Evolutionary conservation across 176 grass and related monocot genomes (phyloP).

Genomic region (Bromus sterilis): DNA sequence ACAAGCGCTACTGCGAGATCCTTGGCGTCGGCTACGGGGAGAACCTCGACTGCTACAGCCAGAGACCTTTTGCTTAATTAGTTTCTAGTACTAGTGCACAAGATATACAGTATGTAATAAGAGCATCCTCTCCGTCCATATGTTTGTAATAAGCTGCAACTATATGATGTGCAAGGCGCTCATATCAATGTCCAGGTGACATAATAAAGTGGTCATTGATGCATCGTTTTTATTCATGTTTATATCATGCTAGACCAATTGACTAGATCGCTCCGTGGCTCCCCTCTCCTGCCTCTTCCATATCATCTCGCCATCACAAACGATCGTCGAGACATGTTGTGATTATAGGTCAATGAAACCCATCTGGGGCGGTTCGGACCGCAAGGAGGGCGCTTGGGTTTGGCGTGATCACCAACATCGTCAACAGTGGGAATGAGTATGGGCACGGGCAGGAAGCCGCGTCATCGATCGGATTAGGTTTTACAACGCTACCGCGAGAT

Average conservation of each 20-base stretch:
- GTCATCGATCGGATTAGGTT: slow-evolving; percentile 15
- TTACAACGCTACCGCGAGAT: slow-evolving; percentile 46
- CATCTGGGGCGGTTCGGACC: not conserved
- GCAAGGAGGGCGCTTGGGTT: slow-evolving; percentile 17
- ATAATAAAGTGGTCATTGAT: too few relatives aligned
- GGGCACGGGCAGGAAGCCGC: not conserved
- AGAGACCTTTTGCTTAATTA: not conserved
- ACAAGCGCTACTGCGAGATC: slow-evolving; percentile 44
- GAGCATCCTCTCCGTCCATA: not conserved
- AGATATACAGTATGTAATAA: not conserved
- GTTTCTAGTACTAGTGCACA: too few relatives aligned
- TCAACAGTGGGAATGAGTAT: slow-evolving; percentile 49
- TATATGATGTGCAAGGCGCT: too few relatives aligned
- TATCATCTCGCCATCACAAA: too few relatives aligned
- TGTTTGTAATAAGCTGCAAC: not conserved
- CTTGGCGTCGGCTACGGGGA: slow-evolving; percentile 11
- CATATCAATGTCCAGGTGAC: too few relatives aligned
- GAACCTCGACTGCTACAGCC: slow-evolving; percentile 17
- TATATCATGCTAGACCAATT: too few relatives aligned
- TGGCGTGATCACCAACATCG: slow-evolving; percentile 45
- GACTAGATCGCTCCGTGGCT: too few relatives aligned
- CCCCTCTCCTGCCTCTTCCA: too few relatives aligned
- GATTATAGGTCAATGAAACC: slow-evolving; percentile 28
- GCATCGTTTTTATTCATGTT: too few relatives aligned
- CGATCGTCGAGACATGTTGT: slow-evolving; percentile 45